These are phyloP conservation scores for Aureobasidium sp. DNA, from an alignment of 2,329 filamentous ascomycete species.

Conservation along the genomic window DNA sequence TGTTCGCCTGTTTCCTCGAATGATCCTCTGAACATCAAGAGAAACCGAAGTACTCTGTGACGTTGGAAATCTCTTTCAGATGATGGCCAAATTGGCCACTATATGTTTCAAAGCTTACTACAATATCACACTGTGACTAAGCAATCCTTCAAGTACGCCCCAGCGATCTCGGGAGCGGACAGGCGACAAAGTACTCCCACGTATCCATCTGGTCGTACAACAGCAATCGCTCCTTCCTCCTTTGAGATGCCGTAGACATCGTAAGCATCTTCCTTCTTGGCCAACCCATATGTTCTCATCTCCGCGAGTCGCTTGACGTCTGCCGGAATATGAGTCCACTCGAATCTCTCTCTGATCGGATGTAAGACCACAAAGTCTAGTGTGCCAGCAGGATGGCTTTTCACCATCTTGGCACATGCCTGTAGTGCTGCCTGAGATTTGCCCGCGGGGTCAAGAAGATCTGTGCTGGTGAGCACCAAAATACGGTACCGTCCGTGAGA, in stretches of 20 bases:
- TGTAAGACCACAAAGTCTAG: slow-evolving; percentile 20
- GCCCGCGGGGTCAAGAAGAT: slow-evolving; percentile 18
- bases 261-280: slow-evolving; percentile 33
- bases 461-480: slow-evolving; percentile 18
- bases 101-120: not conserved
- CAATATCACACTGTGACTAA: not conserved
- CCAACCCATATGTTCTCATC: slow-evolving; percentile 19
- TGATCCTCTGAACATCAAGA: no score
- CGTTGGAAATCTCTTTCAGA: no score
- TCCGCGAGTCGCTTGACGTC: slow-evolving; percentile 18
- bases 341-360: slow-evolving; percentile 17
- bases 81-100: no score
- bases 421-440: slow-evolving; percentile 16
- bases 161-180: not conserved
- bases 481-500: slow-evolving; percentile 25
- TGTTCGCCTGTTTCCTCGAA: no score
- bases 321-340: slow-evolving; percentile 21
- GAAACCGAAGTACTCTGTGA: no score
- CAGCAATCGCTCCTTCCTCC: slow-evolving; percentile 49
- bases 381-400: slow-evolving; percentile 14
- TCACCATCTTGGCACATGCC: slow-evolving; percentile 16
- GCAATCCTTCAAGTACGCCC: not conserved
- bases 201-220: slow-evolving; percentile 59
- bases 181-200: slow-evolving; percentile 30
- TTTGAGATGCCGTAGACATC: slow-evolving; percentile 51